Evolutionary conservation across 2,329 filamentous ascomycete genomes (phyloP), one percentile per base, ranked within the genome.

Genomic region (Aspergillus pseudoterreus): DNA sequence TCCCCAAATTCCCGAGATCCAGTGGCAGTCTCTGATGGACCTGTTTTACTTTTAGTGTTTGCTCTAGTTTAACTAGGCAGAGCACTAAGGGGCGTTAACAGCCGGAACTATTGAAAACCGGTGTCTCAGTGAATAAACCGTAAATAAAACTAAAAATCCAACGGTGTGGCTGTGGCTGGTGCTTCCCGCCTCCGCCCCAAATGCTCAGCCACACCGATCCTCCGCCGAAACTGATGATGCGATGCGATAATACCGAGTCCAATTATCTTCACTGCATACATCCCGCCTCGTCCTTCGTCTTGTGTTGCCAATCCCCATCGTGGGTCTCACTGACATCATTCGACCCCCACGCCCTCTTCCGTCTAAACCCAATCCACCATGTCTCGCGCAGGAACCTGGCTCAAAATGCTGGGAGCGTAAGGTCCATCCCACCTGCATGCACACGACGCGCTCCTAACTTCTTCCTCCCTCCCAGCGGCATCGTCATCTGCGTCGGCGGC

Each of bases 401-500:
- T 82, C 55, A 94, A 94, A 75, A 89, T 92, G 82, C 61, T 86
- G 4, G 74, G 76, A 47, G 82, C 78, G 88, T 92, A 77, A 74
- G 84, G 21, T n/a, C 35, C 33, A 32, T 44, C 3, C 15, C 12
- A 21, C 32, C 6, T n/a, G 9, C 44, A 38, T 12, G 6, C 10
- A n/a, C 6, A 22, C 32, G 4, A 21, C 22, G 30, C 12, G 15
- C 4, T 38, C 35, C 21, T 56, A 47, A 54, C 45, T 46, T 50
- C 44, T 14, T 36, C 33, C 15, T 47, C 43, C 45, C 39, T 22
- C 17, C 57, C 63, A 96, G 92, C 53, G 89, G 88, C 61, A 79
- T 78, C 39, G 72, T 79, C 43, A 78, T 94, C 62, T 86, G 84
- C 64, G 79, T 96, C 53, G 94, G 94, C 47, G 94, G 94, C 3